Conservation (phyloP, 305 asterid species). For the Striga hermonthica region DNA sequence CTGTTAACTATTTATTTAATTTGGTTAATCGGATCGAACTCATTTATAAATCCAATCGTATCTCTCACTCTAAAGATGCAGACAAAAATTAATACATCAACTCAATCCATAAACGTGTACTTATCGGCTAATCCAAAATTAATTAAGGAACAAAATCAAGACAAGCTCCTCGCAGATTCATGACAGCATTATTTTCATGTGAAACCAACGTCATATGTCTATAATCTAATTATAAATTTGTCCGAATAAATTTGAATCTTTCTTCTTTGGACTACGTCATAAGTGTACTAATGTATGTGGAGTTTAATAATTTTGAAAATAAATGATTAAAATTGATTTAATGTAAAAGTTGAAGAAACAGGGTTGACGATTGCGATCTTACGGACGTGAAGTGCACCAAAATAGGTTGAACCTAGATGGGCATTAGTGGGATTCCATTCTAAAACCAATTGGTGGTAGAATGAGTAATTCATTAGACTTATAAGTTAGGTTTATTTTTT, state of each 20-base stretch:
- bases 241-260: too few relatives aligned
- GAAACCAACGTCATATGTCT: not conserved
- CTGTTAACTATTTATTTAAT: not conserved
- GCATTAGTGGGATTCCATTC: too few relatives aligned
- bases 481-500: too few relatives aligned
- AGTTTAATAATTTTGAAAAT: too few relatives aligned
- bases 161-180: not conserved
- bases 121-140: not conserved
- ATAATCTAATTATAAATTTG: too few relatives aligned
- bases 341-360: too few relatives aligned
- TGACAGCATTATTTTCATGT: not conserved
- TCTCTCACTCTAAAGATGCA: not conserved
- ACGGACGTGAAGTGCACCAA: too few relatives aligned
- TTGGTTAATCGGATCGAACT: not conserved
- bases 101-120: not conserved
- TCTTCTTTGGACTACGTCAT: not conserved
- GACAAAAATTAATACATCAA: not conserved
- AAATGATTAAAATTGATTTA: too few relatives aligned
- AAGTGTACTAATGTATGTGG: not conserved
- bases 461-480: too few relatives aligned
- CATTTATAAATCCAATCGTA: not conserved
- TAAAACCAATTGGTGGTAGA: too few relatives aligned
- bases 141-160: not conserved
- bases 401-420: too few relatives aligned
- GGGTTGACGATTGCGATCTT: too few relatives aligned